phyloP scores from a whole-genome alignment of 129 eudicot genomes.

The Mikania micrantha region DNA sequence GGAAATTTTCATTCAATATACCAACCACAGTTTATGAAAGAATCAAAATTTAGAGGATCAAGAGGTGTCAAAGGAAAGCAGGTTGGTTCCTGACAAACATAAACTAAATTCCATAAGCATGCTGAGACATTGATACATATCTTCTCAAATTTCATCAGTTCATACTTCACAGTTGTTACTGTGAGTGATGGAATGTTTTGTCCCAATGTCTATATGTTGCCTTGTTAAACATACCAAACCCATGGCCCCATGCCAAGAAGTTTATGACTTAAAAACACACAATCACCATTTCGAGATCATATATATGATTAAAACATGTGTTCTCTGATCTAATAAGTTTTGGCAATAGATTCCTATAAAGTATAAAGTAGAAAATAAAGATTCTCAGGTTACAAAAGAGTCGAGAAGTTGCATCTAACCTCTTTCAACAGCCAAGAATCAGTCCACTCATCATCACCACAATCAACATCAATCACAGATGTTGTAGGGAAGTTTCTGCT shows the following conservation, averaged over 20 bases:
- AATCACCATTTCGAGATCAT: neutral
- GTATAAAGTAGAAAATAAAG: conserved; percentile 5
- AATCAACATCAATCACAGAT: conserved; percentile 49
- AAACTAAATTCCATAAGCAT: conserved; percentile 1
- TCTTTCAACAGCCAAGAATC: conserved; percentile 46
- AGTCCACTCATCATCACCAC: conserved; percentile 32
- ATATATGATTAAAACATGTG: neutral
- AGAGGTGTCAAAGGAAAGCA: neutral
- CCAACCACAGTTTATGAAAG: neutral
- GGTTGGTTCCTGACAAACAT: neutral
- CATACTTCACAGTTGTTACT: conserved; percentile 4
- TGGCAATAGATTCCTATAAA: neutral
- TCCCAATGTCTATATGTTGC: neutral
- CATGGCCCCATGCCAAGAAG: conserved; percentile 7
- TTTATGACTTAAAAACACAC: neutral
- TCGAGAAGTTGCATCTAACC: conserved; percentile 30
- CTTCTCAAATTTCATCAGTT: neutral
- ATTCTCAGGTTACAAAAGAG: conserved; percentile 3
- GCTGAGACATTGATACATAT: conserved; percentile 4
- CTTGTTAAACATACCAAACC: neutral
- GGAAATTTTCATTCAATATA: neutral
- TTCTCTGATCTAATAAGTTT: neutral
- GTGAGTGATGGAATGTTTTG: neutral
- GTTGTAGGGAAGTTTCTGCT: conserved; percentile 17
- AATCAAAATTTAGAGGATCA: neutral